Base-by-base conservation (phyloP, 441 rosid genomes). In the Arabidopsis lyrata region DNA sequence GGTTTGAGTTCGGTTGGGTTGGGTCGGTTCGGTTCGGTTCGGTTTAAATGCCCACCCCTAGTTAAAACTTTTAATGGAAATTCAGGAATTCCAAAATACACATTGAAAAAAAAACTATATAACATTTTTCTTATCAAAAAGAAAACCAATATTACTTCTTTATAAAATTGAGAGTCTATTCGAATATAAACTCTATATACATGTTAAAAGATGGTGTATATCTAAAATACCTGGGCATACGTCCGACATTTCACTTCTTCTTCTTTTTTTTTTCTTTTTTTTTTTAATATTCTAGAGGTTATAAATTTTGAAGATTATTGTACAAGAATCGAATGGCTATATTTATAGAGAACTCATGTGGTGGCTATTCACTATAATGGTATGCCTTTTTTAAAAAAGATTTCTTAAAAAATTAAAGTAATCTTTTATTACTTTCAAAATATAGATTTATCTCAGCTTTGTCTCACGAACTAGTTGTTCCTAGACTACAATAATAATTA, bases 261-360 rank as follows among this genome's bases (percentile, higher is more conserved):
- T 62, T 18, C 20, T 9, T 52, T 35, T 72, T 53, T 36, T n/a
- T 35, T 38, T 39, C 27, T 18, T 18, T 18, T 18, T 39, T 39
- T 2, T 13, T 22, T 34, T 58, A 2, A 44, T 47, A 50, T 8
- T 72, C 13, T 63, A 56, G 69, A 64, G 42, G 45, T 44, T 42
- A 14, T 32, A 41, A 58, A 9, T 44, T 73, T 22, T 64, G 50
- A 45, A 54, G 18, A 55, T 45, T 29, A n/a, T 27, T 29, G 31
- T 35, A n/a, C n/a, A 49, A 18, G 13, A 18, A 32, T 45, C 20
- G 13, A 9, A 73, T 64, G 38, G 16, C 63, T 73, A 73, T 73
- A 73, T 73, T 63, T 73, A 64, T 73, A 64, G 48, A 35, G 11
- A 55, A 55, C 1, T 44, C 55, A 9, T 45, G 8, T 64, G 77